Percentiles rank a stretch among this genome's conserved stretches.
These are phyloP conservation scores for Didymella pomorum DNA, from an alignment of 2,329 filamentous ascomycete genomes.

Conservation along the genomic window DNA sequence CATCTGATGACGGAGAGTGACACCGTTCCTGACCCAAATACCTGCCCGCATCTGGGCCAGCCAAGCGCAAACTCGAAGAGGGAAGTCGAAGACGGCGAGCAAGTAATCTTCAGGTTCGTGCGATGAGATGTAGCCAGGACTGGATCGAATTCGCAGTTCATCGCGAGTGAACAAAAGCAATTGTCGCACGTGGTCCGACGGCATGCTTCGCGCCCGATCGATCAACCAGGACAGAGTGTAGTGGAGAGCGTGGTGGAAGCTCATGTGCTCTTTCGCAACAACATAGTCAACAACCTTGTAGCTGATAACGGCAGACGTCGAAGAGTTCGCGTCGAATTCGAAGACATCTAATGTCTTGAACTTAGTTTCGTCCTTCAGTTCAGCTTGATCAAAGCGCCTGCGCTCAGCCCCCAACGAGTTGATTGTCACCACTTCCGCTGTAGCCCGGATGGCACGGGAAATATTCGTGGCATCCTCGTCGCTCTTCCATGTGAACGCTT, in stretches of 20 bases:
- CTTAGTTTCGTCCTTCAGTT: slow-evolving; percentile 84
- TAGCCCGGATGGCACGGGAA: slow-evolving; percentile 73
- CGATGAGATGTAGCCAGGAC: slow-evolving; percentile 66
- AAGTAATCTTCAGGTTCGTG: slow-evolving; percentile 78
- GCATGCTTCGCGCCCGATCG: slow-evolving; percentile 82
- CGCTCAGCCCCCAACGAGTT: slow-evolving; percentile 91
- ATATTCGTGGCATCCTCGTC: slow-evolving; percentile 72
- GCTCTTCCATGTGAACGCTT: slow-evolving; percentile 78
- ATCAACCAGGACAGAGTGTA: slow-evolving; percentile 97
- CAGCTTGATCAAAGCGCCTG: slow-evolving; percentile 81
- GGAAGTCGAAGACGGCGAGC: slow-evolving; percentile 89
- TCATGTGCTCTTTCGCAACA: slow-evolving; percentile 89
- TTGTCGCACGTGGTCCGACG: slow-evolving; percentile 69
- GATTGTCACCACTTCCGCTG: slow-evolving; percentile 83
- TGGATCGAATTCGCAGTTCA: slow-evolving; percentile 71
- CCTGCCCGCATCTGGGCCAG: slow-evolving; percentile 96
- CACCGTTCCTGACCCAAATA: slow-evolving; percentile 98
- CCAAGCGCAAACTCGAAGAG: slow-evolving; percentile 93
- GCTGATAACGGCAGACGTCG: slow-evolving; percentile 52
- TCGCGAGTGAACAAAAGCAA: slow-evolving; percentile 76
- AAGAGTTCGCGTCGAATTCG: slow-evolving; percentile 71
- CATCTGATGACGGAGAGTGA: slow-evolving; percentile 94
- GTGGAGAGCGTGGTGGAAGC: slow-evolving; percentile 96
- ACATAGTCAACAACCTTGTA: slow-evolving; percentile 77
- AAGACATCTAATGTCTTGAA: slow-evolving; percentile 83